phyloP scores from a whole-genome alignment of 192 early-diverging fungal species.

The Linderina pennispora region DNA sequence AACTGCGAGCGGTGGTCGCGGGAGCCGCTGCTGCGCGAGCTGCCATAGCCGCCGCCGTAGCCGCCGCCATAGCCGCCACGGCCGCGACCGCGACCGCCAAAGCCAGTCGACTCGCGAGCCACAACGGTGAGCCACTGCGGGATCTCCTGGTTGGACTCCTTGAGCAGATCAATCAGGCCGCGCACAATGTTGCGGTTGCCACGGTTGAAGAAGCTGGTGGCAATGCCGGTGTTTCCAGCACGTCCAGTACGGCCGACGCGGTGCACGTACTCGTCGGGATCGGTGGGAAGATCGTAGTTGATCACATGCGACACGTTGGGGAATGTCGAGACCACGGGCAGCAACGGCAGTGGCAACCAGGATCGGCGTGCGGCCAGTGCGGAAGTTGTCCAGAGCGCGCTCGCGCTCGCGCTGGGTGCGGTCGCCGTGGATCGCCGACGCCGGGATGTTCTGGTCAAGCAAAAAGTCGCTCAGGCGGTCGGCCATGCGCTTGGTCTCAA shows the following conservation, averaged over 20 bases:
- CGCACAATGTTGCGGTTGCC: constrained; percentile 75
- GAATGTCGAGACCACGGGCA: constrained; percentile 89
- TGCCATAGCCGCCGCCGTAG: constrained; percentile 30
- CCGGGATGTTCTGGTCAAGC: constrained; percentile 69
- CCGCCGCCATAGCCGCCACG: constrained; percentile 52
- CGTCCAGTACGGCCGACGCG: constrained; percentile 97
- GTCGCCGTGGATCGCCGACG: constrained; percentile 96
- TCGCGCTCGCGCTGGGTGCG: constrained; percentile 94
- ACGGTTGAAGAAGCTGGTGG: constrained; percentile 94
- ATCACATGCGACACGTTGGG: constrained; percentile 82
- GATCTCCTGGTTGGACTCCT: constrained; percentile 92
- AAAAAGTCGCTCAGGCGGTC: constrained; percentile 85
- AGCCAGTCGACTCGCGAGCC: constrained; percentile 53
- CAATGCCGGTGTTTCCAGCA: constrained; percentile 89
- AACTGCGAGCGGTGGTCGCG: constrained; percentile 14
- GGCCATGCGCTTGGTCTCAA: constrained; percentile 93
- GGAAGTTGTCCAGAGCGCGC: constrained; percentile 82
- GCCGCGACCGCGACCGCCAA: constrained; percentile 49
- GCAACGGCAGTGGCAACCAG: constrained; percentile 98
- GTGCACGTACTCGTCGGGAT: constrained; percentile 98
- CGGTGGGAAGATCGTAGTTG: constrained; percentile 93
- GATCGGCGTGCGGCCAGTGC: constrained; percentile 69
- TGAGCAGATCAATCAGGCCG: constrained; percentile 80
- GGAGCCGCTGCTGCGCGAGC: neutral
- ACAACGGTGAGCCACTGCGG: constrained; percentile 75